phyloP scores from a whole-genome alignment of 345 rosid genomes.

The Sisymbrium altissimum region DNA sequence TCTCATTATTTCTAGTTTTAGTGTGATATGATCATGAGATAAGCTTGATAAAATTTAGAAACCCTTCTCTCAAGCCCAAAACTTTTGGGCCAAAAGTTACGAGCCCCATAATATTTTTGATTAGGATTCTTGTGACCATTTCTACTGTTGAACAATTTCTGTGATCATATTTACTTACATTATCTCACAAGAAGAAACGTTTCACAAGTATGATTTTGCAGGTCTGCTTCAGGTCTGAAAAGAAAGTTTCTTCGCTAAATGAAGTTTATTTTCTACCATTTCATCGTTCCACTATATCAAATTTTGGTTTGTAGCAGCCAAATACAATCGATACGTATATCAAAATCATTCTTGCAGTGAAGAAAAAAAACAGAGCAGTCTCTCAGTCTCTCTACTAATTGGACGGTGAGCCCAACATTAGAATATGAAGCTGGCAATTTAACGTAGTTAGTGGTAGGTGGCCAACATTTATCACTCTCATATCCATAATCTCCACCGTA shows the following conservation, averaged over 20 bases:
- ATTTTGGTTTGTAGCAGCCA: neutral
- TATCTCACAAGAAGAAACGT: neutral
- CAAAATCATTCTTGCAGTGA: neutral
- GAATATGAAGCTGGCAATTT: constrained; percentile 1
- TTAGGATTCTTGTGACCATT: neutral
- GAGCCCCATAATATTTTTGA: too few relatives aligned
- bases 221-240: neutral
- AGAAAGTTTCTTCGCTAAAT: neutral
- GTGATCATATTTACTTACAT: neutral
- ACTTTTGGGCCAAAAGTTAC: neutral
- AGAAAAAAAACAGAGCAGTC: neutral
- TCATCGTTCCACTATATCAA: neutral
- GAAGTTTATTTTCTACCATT: neutral
- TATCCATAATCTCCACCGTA: neutral
- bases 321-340: neutral
- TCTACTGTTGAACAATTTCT: neutral
- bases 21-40: neutral
- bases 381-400: neutral
- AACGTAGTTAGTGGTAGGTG: constrained; percentile 13
- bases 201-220: neutral
- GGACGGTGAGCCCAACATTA: neutral
- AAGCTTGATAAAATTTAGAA: neutral
- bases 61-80: neutral
- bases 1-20: neutral
- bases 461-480: constrained; percentile 9